phyloP scores from a whole-genome alignment of 305 asterid genomes.

The Fraxinus xanthoxyloides region DNA sequence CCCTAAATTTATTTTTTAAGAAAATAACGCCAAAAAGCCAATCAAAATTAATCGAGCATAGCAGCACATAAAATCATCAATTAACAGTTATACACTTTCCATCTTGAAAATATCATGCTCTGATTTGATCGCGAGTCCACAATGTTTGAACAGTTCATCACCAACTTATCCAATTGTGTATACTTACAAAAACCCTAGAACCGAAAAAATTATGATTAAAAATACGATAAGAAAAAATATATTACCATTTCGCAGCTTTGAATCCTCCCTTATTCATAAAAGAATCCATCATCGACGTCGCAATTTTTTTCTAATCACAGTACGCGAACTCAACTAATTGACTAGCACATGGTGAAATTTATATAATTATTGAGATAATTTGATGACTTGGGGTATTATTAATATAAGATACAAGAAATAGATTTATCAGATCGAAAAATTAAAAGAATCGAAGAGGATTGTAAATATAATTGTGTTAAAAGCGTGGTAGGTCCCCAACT shows the following conservation, averaged over 20 bases:
- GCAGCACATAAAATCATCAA: constrained; percentile 6
- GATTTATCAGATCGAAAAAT: not conserved
- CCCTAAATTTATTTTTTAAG: not conserved
- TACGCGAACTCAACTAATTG: not conserved
- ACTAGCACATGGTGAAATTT: not conserved
- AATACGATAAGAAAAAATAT: not conserved
- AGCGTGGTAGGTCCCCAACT: not conserved
- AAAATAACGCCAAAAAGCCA: not conserved
- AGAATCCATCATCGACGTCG: constrained; percentile 24
- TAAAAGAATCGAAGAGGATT: not conserved
- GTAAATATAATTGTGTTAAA: not conserved
- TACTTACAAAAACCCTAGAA: constrained; percentile 12
- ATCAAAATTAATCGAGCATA: not conserved
- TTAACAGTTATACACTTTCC: not conserved
- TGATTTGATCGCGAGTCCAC: not conserved
- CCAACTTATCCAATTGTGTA: not conserved
- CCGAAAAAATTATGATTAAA: not conserved
- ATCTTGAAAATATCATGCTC: not conserved
- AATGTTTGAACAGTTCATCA: not conserved
- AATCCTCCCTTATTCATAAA: constrained; percentile 27
- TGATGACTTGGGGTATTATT: not conserved
- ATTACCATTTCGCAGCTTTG: constrained; percentile 36
- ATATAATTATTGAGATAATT: not conserved
- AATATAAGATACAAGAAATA: not conserved
- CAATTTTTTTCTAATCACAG: constrained; percentile 2